Base-by-base conservation (phyloP, 208 protist species). In the Crithidia brevicula region DNA sequence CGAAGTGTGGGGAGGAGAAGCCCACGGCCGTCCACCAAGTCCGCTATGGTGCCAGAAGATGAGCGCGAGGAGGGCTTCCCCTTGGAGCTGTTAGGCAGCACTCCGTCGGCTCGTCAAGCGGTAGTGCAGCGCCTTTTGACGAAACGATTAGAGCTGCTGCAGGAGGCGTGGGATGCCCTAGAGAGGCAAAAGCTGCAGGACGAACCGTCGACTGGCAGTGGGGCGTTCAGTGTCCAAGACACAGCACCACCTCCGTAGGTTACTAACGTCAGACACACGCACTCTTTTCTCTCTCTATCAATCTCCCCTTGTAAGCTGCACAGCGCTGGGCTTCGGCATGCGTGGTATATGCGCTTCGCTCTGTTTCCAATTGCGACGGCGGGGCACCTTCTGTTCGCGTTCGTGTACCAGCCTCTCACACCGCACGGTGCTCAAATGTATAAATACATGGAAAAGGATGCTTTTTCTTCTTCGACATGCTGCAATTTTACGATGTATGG, bases 31-130 rank as follows among this genome's bases (percentile, higher is more conserved):
- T 36, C 30, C 28, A n/a, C 20, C 20, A 30, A 42, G 11, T 11
- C 52, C 13, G 11, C 28, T n/a, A 36, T 4, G 34, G 27, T 33
- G 8, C 18, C 10, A 18, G 28, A 22, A 22, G 45, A 59, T 1
- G 60, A 57, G 0, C 34, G 50, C 16, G 71, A 81, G 3, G 61
- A 72, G 22, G 68, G 66, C 20, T 73, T 64, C 43, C 82, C 82
- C 7, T 63, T 87, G 11, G 42, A 57, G 38, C 51, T 78, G 22
- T 60, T 87, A 27, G 82, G 82, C 33, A 31, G 27, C 50, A 74
- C 71, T 20, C 43, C 28, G 23, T 38, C 51, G 23, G 50, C 53
- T 3, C 71, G 82, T 13, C 62, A 57, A 18, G 62, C 57, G 13
- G 31, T 50, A 16, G 18, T 87, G 6, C 69, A 79, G 64, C 64